These are phyloP conservation scores for Mentha longifolia DNA, from an alignment of 257 asterid species.

Conservation along the genomic window DNA sequence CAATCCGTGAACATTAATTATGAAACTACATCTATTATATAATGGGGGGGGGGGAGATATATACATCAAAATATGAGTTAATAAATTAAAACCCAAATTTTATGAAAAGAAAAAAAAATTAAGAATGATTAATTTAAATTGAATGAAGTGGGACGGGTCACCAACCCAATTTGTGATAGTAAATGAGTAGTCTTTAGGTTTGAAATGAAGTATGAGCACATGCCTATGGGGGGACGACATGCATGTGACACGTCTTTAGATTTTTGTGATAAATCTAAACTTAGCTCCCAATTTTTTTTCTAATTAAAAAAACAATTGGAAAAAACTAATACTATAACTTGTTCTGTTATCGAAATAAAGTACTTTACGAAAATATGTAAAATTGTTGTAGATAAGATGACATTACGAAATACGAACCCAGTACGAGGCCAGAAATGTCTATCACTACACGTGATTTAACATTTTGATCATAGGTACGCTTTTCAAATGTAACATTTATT, in stretches of 20 bases:
- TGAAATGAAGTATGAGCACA: slow-evolving; percentile 15
- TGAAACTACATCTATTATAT: too few species aligned
- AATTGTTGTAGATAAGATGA: background rate
- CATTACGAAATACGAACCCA: background rate
- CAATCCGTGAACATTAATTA: too few species aligned
- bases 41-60: too few species aligned
- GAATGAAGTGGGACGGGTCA: background rate
- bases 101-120: too few species aligned
- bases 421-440: background rate
- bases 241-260: slow-evolving; percentile 6
- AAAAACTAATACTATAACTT: background rate
- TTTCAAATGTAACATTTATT: background rate
- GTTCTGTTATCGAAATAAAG: too few species aligned
- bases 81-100: too few species aligned
- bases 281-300: background rate
- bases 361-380: background rate
- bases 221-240: slow-evolving; percentile 21
- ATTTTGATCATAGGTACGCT: background rate
- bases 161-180: background rate
- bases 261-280: slow-evolving; percentile 4
- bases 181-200: background rate
- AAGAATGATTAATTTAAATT: too few species aligned
- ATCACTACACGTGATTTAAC: background rate
- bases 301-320: background rate
- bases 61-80: too few species aligned